phyloP scores from a whole-genome alignment of 1,139 yeast species.

The Schizosaccharomyces versatilis region DNA sequence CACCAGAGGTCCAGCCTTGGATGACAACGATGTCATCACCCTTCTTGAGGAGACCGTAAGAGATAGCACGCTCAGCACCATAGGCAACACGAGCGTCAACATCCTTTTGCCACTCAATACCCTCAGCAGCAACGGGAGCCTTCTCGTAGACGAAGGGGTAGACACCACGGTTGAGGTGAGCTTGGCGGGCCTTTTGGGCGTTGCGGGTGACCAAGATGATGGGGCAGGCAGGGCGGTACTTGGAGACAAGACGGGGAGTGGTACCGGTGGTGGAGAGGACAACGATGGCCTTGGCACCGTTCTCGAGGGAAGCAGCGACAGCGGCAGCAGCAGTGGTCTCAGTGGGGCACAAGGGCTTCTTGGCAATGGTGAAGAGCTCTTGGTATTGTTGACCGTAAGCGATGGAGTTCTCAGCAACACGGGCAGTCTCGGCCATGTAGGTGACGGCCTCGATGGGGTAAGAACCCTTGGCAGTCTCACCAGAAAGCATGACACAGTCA shows the following conservation, averaged over 20 bases:
- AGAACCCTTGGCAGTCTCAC: slow-evolving; percentile 98
- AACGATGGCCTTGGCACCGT: slow-evolving; percentile 87
- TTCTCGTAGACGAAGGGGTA: slow-evolving; percentile 76
- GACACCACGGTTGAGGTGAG: slow-evolving; percentile 94
- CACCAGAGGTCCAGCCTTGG: slow-evolving; percentile 98
- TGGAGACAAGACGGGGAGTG: slow-evolving; percentile 87
- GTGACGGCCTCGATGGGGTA: slow-evolving; percentile 93
- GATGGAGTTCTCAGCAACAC: slow-evolving; percentile 92
- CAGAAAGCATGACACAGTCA: slow-evolving; percentile 87
- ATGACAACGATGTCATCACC: slow-evolving; percentile 86
- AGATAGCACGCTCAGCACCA: slow-evolving; percentile 81
- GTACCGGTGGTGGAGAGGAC: slow-evolving; percentile 76
- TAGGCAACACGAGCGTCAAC: slow-evolving; percentile 85
- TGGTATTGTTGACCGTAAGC: slow-evolving; percentile 72
- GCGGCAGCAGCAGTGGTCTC: slow-evolving; percentile 97
- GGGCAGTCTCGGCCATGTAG: slow-evolving; percentile 95
- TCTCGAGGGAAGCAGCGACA: slow-evolving; percentile 89
- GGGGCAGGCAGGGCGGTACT: slow-evolving; percentile 95
- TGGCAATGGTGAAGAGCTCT: slow-evolving; percentile 69
- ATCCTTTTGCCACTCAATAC: slow-evolving; percentile 76
- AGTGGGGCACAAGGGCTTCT: slow-evolving; percentile 69
- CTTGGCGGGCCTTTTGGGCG: slow-evolving; percentile 75
- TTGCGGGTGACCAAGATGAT: slow-evolving; percentile 96
- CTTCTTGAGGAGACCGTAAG: slow-evolving; percentile 60
- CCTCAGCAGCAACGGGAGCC: slow-evolving; percentile 29